A percentile compares a stretch with the other conserved stretches of the same genome.
Conservation (phyloP, 495 filamentous ascomycete genomes). For the Polyplosphaeria fusca region DNA sequence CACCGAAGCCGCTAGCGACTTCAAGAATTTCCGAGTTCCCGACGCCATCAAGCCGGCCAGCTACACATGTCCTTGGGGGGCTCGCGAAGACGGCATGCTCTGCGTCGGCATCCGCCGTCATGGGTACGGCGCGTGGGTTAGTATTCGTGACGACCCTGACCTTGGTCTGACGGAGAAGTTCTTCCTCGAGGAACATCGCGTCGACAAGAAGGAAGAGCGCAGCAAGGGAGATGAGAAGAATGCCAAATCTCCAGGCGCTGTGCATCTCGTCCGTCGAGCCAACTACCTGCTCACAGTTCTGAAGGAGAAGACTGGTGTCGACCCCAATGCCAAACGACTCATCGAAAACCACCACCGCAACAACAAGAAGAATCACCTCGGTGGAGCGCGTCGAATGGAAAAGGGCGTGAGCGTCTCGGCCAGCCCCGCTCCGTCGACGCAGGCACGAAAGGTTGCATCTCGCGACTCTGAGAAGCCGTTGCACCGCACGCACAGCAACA, state of each 20-base stretch:
- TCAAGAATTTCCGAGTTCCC: slow-evolving; percentile 75
- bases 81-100: slow-evolving; percentile 94
- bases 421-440: slow-evolving; percentile 24
- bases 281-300: slow-evolving; percentile 92
- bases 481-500: slow-evolving; percentile 50
- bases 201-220: slow-evolving; percentile 92
- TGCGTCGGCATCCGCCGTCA: slow-evolving; percentile 87
- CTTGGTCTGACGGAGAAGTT: slow-evolving; percentile 87
- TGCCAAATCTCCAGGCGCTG: slow-evolving; percentile 89
- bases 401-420: slow-evolving; percentile 31
- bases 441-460: slow-evolving; percentile 38
- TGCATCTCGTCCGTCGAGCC: slow-evolving; percentile 90
- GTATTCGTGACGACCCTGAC: slow-evolving; percentile 88
- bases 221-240: slow-evolving; percentile 70
- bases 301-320: slow-evolving; percentile 58
- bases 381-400: slow-evolving; percentile 24
- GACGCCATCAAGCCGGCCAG: slow-evolving; percentile 85
- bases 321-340: slow-evolving; percentile 28
- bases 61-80: slow-evolving; percentile 83
- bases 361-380: slow-evolving; percentile 36
- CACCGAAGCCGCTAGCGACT: slow-evolving; percentile 59
- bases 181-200: slow-evolving; percentile 96
- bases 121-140: slow-evolving; percentile 89
- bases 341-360: slow-evolving; percentile 36
- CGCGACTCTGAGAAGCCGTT: slow-evolving; percentile 53